These are phyloP conservation scores for Tulasnella sp. DNA, from an alignment of 768 basidiomycete species.

Conservation along the genomic window DNA sequence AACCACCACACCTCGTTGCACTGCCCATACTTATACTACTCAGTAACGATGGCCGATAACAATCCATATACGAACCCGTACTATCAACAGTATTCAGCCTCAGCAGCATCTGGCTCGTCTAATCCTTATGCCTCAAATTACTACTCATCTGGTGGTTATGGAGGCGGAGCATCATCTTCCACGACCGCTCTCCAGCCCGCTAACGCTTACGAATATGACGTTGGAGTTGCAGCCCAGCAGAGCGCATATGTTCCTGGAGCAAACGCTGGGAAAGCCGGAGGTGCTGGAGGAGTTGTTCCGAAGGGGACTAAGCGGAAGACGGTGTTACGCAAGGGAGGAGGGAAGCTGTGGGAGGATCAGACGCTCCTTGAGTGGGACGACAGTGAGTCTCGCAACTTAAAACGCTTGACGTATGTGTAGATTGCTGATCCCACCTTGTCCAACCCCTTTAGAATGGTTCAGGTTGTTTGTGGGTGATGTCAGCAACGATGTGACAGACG, in stretches of 20 bases:
- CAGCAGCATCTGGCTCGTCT: constrained; percentile 19
- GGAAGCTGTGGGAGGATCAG: constrained; percentile 98
- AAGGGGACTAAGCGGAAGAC: constrained; percentile 90
- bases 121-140: constrained; percentile 15
- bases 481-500: constrained; percentile 96
- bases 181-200: constrained; percentile 52
- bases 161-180: background rate
- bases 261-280: constrained; percentile 79
- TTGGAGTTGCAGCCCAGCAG: constrained; percentile 81
- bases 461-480: constrained; percentile 95
- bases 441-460: constrained; percentile 67
- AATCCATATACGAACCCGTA: constrained; percentile 18
- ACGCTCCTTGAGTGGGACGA: constrained; percentile 97
- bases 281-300: constrained; percentile 72
- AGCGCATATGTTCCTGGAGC: constrained; percentile 89
- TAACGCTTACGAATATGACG: constrained; percentile 88
- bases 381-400: constrained; percentile 42
- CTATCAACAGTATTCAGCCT: constrained; percentile 23
- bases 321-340: constrained; percentile 88
- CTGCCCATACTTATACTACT: background rate
- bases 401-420: background rate
- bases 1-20: background rate
- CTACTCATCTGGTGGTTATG: background rate
- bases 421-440: background rate
- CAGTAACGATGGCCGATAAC: constrained; percentile 9